phyloP scores from a whole-genome alignment of 1,284 basidiomycete genomes.

The Crepidotus sp. region DNA sequence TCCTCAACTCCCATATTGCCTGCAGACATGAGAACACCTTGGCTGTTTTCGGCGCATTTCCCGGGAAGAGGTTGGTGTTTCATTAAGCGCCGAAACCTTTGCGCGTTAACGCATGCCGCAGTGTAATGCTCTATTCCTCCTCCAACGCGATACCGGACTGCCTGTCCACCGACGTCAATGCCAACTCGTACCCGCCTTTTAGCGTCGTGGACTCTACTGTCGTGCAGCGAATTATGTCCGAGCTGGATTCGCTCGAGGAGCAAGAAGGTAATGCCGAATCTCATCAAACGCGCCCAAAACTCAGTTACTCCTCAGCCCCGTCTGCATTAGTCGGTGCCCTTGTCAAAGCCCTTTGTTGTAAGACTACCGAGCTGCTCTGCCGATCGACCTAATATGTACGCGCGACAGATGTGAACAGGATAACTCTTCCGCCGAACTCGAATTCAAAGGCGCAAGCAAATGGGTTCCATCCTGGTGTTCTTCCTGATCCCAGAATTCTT shows the following conservation, averaged over 20 bases:
- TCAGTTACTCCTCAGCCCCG: slow-evolving; percentile 34
- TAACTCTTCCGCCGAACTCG: slow-evolving; percentile 38
- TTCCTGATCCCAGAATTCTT: slow-evolving; percentile 78
- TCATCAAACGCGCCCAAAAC: slow-evolving; percentile 9
- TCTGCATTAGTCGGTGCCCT: slow-evolving; percentile 79
- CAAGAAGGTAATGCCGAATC: slow-evolving; percentile 37
- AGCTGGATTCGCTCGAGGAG: slow-evolving; percentile 46
- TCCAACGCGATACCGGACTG: slow-evolving; percentile 37
- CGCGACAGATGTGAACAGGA: slow-evolving; percentile 73
- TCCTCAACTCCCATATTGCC: slow-evolving; percentile 89
- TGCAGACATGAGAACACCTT: slow-evolving; percentile 87
- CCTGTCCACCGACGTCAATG: slow-evolving; percentile 36
- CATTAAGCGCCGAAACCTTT: background rate
- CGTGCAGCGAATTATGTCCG: slow-evolving; percentile 50
- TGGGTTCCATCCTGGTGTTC: slow-evolving; percentile 31
- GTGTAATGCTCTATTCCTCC: slow-evolving; percentile 69
- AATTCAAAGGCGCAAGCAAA: slow-evolving; percentile 25
- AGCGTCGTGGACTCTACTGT: slow-evolving; percentile 63
- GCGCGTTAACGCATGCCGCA: slow-evolving; percentile 26
- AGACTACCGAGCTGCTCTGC: slow-evolving; percentile 24
- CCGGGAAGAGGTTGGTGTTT: slow-evolving; percentile 60
- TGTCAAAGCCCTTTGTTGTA: slow-evolving; percentile 86
- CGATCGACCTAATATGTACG: background rate
- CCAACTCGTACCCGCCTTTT: slow-evolving; percentile 83
- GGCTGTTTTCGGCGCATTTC: slow-evolving; percentile 84